phyloP scores from a whole-genome alignment of 257 asterid species.

The Avicennia marina region DNA sequence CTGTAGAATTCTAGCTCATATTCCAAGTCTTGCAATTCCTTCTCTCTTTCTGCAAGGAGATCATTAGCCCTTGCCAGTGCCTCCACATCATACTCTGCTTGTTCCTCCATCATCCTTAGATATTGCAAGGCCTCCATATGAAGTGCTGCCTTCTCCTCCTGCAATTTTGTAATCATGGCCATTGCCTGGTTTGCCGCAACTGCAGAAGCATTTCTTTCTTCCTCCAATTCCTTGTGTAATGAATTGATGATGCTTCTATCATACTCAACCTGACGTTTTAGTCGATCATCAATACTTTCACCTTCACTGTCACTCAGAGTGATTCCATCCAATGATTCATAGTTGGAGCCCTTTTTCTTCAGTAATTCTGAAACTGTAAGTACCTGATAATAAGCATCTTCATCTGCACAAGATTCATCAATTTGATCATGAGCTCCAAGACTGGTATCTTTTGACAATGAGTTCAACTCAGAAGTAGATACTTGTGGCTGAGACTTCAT shows the following conservation, averaged over 20 bases:
- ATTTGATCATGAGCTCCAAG: too few relatives aligned
- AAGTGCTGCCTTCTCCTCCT: conserved; percentile 91
- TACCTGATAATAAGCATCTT: conserved; percentile 24
- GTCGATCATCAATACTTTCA: conserved; percentile 42
- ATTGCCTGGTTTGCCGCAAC: conserved; percentile 78
- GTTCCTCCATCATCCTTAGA: conserved; percentile 96
- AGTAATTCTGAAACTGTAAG: conserved; percentile 27
- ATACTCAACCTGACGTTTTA: conserved; percentile 53
- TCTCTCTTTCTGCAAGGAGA: conserved; percentile 75
- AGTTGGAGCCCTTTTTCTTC: conserved; percentile 30
- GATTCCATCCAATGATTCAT: conserved; percentile 34
- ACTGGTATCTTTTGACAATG: not conserved
- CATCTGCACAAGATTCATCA: conserved; percentile 25
- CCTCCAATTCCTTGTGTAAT: conserved; percentile 73
- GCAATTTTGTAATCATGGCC: conserved; percentile 94
- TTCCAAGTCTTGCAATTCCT: conserved; percentile 81
- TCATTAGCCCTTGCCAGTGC: conserved; percentile 78
- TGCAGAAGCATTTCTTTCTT: conserved; percentile 84
- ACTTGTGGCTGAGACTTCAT: conserved; percentile 13
- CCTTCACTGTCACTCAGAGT: conserved; percentile 45
- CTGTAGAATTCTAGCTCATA: conserved; percentile 54
- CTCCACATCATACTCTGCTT: conserved; percentile 84
- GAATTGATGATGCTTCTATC: conserved; percentile 41
- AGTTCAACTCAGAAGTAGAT: conserved; percentile 22
- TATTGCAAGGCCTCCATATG: conserved; percentile 93